Base-by-base conservation (phyloP, 768 basidiomycete species). In the Leucocoprinus leucothites region DNA sequence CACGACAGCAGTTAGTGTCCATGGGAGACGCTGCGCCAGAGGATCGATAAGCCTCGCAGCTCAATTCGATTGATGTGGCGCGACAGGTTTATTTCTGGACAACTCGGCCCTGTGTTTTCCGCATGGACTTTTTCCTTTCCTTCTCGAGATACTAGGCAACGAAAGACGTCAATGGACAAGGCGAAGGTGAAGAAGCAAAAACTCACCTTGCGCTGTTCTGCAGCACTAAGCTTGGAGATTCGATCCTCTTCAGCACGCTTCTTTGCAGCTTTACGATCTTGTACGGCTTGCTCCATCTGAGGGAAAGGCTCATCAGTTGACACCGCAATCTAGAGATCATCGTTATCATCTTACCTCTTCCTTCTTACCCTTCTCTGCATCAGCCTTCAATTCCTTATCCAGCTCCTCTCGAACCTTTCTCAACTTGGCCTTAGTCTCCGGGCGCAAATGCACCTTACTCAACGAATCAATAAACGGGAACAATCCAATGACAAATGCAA, bases 391-490 rank as follows among this genome's bases (percentile, higher is more conserved):
- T 18, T 77, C 73, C 62, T 81, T 84, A 50, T 85, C 84, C 26
- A 91, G 70, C 16, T 87, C 86, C 48, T 93, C 86, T 48, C 94
- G 78, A 21, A 74, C 76, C 69, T 82, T 90, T 66, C 76, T 81
- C 49, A 95, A 77, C 74, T 95, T 96, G 41, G 67, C 66, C 65
- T 81, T 83, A 46, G 92, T 94, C 74, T 96, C 94, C 13, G 93
- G 89, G 22, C 91, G 84, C 46, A 94, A 71, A 51, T 73, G 73
- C 25, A 83, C 60, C 63, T 81, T 78, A 56, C 71, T 69, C 50
- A 94, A 68, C 16, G 78, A 68, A 67, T 97, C 94, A 58, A 92
- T 76, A 57, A 95, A 79, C 38, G 82, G 76, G 72, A 95, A 89
- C n/a, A 81, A 64, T 28, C 85, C 82, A 31, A 82, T 67, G 51